These are phyloP conservation scores for Ceratocystis cubensis DNA, from an alignment of 2,329 filamentous ascomycete species.

Conservation along the genomic window DNA sequence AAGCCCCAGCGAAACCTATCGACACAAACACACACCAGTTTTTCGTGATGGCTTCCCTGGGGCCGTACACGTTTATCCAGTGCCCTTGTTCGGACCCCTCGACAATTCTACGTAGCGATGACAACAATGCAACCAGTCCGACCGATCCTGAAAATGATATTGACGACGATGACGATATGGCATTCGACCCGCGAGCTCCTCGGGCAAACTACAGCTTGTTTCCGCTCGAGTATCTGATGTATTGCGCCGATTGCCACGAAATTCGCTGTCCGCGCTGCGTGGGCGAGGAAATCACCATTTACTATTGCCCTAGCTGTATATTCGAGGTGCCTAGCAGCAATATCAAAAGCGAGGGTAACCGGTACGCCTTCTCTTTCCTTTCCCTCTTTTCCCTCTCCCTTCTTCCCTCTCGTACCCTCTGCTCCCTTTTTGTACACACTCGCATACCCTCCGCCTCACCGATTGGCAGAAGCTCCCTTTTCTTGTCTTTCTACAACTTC, in stretches of 20 bases:
- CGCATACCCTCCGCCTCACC: not conserved
- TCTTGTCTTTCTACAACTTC: not conserved
- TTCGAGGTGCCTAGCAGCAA: conserved; percentile 94
- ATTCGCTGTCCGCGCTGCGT: conserved; percentile 89
- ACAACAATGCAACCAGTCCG: not conserved
- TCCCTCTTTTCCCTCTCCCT: not conserved
- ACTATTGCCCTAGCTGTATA: conserved; percentile 88
- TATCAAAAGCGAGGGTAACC: conserved; percentile 82
- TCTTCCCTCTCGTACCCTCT: not conserved
- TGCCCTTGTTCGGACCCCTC: conserved; percentile 49
- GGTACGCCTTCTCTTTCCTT: conserved; percentile 40
- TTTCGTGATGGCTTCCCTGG: conserved; percentile 10
- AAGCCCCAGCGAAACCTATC: conserved; percentile 29
- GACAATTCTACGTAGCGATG: conserved; percentile 23
- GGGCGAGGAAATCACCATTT: conserved; percentile 84
- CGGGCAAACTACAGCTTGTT: conserved; percentile 86
- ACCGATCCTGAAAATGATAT: conserved; percentile 27
- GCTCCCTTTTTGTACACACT: not conserved
- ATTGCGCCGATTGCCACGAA: conserved; percentile 94
- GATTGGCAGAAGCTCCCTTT: not conserved
- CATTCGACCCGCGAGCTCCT: conserved; percentile 74
- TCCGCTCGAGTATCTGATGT: conserved; percentile 83
- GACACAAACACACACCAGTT: conserved; percentile 26
- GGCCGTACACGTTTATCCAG: conserved; percentile 53
- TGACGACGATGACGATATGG: conserved; percentile 54